Base-by-base conservation (phyloP, 495 filamentous ascomycete genomes). In the Podospora conica region DNA sequence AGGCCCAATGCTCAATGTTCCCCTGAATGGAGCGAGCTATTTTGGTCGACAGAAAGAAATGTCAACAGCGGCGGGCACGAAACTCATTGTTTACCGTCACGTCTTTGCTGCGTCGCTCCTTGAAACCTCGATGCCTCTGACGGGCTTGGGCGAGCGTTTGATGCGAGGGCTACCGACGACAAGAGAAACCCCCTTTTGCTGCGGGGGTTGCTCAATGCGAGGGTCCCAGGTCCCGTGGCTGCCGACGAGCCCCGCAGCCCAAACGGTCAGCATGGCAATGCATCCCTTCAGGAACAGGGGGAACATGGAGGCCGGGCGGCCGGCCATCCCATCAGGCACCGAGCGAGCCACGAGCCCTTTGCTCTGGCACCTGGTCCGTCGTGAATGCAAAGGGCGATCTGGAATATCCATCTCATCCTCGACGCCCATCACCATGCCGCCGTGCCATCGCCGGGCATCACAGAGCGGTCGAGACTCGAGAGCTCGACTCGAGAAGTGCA, bases 61-160 rank as follows among this genome's bases (percentile, higher is more conserved):
- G 58, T n/a, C 27, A 22, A 61, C 18, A 11, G 10, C 59, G 9
- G 27, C 18, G 27, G 29, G 21, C 56, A 25, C 25, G 58, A 53
- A 61, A 61, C 48, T 25, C 53, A 31, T 29, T 63, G 61, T 63
- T 63, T 63, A 22, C 22, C 6, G 21, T 54, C 24, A 7, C 31
- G 33, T 24, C 24, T 40, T 23, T 18, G 53, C 54, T 55, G 48
- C 21, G 25, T 11, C 29, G 25, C 55, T 58, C 63, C 63, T 58
- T 64, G 63, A 64, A 64, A 64, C 63, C 40, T 55, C 24, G 18
- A 24, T 5, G 55, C 62, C 55, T 33, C 18, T 58, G 54, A 64
- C 61, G 56, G 61, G 53, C 61, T 64, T 64, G 61, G 15, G 23
- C 53, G 15, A 28, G 53, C 33, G 63, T 64, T 64, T 64, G 63